Evolutionary conservation across 1,139 yeast species (phyloP).

Genomic region (Saccharomyces hybrid): DNA sequence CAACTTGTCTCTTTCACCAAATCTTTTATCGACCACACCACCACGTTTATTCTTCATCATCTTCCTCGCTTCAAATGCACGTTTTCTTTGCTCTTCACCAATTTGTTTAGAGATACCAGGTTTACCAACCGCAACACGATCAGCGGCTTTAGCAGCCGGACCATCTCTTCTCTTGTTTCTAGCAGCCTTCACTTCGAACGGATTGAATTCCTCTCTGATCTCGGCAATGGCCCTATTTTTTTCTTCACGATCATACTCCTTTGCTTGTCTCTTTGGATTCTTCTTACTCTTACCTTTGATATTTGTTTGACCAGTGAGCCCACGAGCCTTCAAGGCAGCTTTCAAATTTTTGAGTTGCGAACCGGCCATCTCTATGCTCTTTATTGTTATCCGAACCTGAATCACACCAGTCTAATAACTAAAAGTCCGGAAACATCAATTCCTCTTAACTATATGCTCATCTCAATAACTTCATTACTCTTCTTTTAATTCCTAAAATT

Average conservation of each 20-base stretch:
- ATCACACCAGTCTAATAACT: background rate
- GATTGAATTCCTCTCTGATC: conserved; percentile 78
- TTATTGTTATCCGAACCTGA: background rate
- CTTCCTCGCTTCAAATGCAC: conserved; percentile 59
- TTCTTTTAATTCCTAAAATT: background rate
- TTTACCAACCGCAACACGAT: conserved; percentile 56
- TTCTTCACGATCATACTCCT: conserved; percentile 63
- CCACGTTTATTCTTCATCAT: conserved; percentile 63
- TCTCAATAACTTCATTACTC: background rate
- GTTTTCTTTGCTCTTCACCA: conserved; percentile 66
- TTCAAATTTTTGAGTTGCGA: conserved; percentile 81
- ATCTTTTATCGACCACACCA: conserved; percentile 75
- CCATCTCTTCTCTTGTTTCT: conserved; percentile 54
- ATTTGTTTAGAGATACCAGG: conserved; percentile 70
- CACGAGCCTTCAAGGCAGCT: conserved; percentile 66
- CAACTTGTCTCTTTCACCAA: conserved; percentile 74
- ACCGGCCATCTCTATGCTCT: conserved; percentile 55
- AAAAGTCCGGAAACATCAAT: background rate
- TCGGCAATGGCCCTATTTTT: conserved; percentile 46
- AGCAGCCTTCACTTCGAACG: conserved; percentile 73
- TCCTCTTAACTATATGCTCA: background rate
- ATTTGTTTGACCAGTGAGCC: conserved; percentile 76
- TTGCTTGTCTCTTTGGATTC: conserved; percentile 45
- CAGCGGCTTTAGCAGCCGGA: conserved; percentile 33
- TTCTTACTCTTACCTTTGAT: conserved; percentile 41